These are phyloP conservation scores for Crithidia brevicula DNA, from an alignment of 208 protist species.

Conservation along the genomic window DNA sequence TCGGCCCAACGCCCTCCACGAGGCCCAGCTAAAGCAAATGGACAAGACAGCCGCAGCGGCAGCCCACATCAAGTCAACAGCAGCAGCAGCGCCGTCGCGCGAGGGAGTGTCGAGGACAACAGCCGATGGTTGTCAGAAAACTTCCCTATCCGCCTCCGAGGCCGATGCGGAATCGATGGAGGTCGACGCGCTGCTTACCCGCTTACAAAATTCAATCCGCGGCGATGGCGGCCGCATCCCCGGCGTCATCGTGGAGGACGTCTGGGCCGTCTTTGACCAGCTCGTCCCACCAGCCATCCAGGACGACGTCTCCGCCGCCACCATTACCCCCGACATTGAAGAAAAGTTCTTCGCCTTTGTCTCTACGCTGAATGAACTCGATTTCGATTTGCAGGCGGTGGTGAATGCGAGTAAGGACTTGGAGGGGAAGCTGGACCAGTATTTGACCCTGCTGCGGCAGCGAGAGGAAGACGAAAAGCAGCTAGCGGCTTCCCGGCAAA, in stretches of 20 bases:
- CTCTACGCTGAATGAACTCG: slow-evolving; percentile 53
- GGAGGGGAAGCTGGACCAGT: slow-evolving; percentile 36
- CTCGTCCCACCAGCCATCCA: slow-evolving; percentile 54
- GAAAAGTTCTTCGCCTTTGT: slow-evolving; percentile 67
- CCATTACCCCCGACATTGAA: slow-evolving; percentile 28
- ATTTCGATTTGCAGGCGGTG: slow-evolving; percentile 58
- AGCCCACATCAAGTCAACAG: not conserved
- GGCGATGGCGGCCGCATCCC: slow-evolving; percentile 55
- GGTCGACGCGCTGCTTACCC: slow-evolving; percentile 25
- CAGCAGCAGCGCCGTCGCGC: not conserved
- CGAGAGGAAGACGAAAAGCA: slow-evolving; percentile 18
- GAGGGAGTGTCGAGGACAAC: too few relatives aligned
- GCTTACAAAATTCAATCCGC: slow-evolving; percentile 43
- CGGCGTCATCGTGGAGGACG: slow-evolving; percentile 55
- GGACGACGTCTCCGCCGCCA: slow-evolving; percentile 29
- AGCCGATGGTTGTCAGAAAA: not conserved
- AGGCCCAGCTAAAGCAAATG: slow-evolving; percentile 8
- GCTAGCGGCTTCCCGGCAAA: not conserved
- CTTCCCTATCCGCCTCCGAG: not conserved
- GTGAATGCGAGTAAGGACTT: slow-evolving; percentile 31
- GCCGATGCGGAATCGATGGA: slow-evolving; percentile 11
- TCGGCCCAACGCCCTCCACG: slow-evolving; percentile 17
- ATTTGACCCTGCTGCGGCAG: slow-evolving; percentile 11
- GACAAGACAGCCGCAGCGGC: not conserved
- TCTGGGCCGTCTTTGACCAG: slow-evolving; percentile 73